Base-by-base conservation (phyloP, 2,329 filamentous ascomycete genomes). In the Myriosclerotinia scirpicola region DNA sequence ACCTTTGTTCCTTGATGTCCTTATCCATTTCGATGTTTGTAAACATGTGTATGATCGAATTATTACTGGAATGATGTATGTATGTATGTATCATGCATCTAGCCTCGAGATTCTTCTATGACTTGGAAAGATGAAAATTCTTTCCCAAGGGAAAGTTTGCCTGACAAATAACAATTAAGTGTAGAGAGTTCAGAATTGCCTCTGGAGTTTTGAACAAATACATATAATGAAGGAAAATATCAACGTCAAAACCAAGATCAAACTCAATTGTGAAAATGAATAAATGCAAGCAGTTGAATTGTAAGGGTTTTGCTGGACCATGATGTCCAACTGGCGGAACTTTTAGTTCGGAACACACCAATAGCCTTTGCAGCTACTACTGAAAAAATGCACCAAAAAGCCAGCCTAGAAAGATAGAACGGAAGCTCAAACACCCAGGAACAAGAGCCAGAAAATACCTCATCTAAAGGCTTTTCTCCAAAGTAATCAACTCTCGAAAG, bases 401-500 rank as follows among this genome's bases (percentile, higher is more conserved):
- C 26, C 22, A 38, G 38, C 20, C 54, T 34, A 22, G 9, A 34
- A 40, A 26, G 17, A 17, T 26, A 20, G 22, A 46, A n/a, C 7
- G 11, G 7, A 48, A 53, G 38, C 20, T 3, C 20, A 38, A 11
- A 17, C 12, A n/a, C n/a, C 30, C 17, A 65, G 9, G 9, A 36
- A 8, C 14, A 7, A 34, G 30, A 40, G 17, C 12, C 5, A 61
- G 38, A 54, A 34, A 26, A 26, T 11, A 53, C 20, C 30, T 44
- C 42, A 65, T 66, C 65, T 67, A 67, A 52, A 67, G 61, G 55
- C 38, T 65, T 30, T 65, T 67, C 54, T 87, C 84, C 69, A 86
- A 72, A 59, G 79, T 69, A 53, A 85, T 76, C 56, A 86, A 74
- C 40, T 84, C 83, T 67, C 81, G 78, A 76, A 84, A 87, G 15